Base-by-base conservation (phyloP, 2,329 filamentous ascomycete species). In the Diatrype stigma region DNA sequence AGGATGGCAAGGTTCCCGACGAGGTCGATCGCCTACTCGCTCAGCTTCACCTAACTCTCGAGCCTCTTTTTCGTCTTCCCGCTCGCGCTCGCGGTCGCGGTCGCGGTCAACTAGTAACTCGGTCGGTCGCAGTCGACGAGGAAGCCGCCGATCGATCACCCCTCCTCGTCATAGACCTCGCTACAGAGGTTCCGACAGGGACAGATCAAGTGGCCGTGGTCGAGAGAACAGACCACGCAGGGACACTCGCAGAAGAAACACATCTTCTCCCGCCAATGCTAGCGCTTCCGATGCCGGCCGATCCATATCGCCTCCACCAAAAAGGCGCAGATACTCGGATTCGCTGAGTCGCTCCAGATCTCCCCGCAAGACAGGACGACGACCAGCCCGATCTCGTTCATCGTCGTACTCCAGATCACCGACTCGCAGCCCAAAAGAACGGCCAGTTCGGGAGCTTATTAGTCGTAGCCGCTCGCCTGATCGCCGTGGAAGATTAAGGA, bases 291-390 rank as follows among this genome's bases (percentile, higher is more conserved):
- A 60, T 45, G 56, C 53, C 48, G 61, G 60, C 50, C 58, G 60
- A 51, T 63, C 63, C 26, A 66, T 59, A 45, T 76, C 77, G 6
- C 77, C 74, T 6, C 63, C 68, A 4, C 67, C 71, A 2, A 82
- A 82, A 57, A 72, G 78, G 45, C 73, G 78, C 32, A 73, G 77
- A 50, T 75, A 77, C 50, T 77, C 77, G 3, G 65, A 67, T 14
- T 79, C 76, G 5, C 68, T 70, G 34, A 80, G 76, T 55, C 71
- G 74, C 19, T 80, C 78, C 40, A 61, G 62, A 47, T 52, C 71
- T 59, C 52, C 69, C 56, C 52, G 70, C 28, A 72, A 71, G 56
- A 70, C 66, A 48, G 63, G 70, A 32, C 70, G 71, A n/a, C 68
- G 67, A 2, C 58, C 66, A 3, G 71, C 70, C n/a, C 67, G 66